Evolutionary conservation across 2,329 filamentous ascomycete species (phyloP).

Genomic region (Colletotrichum caudatum): DNA sequence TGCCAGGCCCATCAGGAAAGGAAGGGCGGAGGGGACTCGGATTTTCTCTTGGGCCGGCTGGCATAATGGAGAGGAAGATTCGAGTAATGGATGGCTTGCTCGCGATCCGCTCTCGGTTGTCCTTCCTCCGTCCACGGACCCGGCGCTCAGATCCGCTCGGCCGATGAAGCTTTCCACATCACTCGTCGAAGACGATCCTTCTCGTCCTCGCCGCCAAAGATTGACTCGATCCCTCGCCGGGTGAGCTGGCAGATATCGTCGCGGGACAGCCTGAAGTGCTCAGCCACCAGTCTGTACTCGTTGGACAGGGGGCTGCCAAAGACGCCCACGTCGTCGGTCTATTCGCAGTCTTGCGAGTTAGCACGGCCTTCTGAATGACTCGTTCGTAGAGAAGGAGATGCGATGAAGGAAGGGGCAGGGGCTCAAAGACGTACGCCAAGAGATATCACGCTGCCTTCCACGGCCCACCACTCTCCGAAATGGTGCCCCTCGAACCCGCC

Average conservation of each 20-base stretch:
- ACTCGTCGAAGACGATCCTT: slow-evolving; percentile 65
- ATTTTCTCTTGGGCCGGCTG: background rate
- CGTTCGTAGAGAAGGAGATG: background rate
- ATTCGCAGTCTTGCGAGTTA: slow-evolving; percentile 14
- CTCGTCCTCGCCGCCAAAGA: slow-evolving; percentile 75
- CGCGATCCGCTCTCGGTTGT: background rate
- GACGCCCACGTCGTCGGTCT: slow-evolving; percentile 88
- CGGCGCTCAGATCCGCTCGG: background rate
- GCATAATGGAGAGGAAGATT: background rate
- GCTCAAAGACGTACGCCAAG: slow-evolving; percentile 70
- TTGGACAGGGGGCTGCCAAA: slow-evolving; percentile 82
- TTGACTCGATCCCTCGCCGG: slow-evolving; percentile 71
- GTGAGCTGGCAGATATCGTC: slow-evolving; percentile 65
- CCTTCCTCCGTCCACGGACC: background rate
- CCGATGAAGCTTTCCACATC: slow-evolving; percentile 58
- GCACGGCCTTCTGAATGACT: background rate
- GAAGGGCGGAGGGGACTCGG: background rate
- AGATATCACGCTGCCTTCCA: slow-evolving; percentile 70
- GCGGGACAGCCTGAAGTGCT: slow-evolving; percentile 72
- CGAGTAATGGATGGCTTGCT: background rate
- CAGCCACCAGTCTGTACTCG: slow-evolving; percentile 79
- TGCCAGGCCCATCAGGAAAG: background rate
- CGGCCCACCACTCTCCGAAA: slow-evolving; percentile 78
- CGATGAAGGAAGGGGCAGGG: background rate
- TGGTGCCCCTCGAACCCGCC: slow-evolving; percentile 78